Conservation (phyloP, 73 alveolate species). For the Tetrahymena malaccensis region DNA sequence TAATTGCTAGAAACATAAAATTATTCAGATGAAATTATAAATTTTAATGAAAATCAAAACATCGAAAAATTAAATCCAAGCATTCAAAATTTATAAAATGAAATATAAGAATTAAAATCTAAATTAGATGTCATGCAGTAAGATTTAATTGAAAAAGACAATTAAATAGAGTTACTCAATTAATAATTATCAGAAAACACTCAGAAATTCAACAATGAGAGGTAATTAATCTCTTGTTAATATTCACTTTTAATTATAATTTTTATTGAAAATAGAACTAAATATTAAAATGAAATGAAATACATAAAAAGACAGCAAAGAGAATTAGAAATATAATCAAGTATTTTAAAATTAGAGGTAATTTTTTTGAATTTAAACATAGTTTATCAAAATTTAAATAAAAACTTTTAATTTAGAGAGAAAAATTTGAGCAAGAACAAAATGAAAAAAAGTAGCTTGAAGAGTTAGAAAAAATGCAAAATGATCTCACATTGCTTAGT, state of each 20-base stretch:
- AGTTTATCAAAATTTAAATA: background rate
- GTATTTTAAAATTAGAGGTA: background rate
- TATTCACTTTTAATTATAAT: background rate
- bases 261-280: background rate
- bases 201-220: background rate
- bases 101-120: background rate
- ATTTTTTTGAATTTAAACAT: background rate
- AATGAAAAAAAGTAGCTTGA: background rate
- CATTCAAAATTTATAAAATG: background rate
- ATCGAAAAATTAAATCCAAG: background rate
- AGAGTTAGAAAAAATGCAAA: background rate
- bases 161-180: background rate
- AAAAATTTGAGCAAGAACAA: background rate
- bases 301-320: background rate
- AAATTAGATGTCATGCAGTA: background rate
- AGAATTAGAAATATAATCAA: background rate
- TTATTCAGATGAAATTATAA: background rate
- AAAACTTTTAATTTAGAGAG: background rate
- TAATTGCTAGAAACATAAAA: background rate
- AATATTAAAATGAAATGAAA: background rate
- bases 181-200: background rate
- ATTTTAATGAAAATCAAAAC: background rate
- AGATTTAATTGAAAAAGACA: background rate
- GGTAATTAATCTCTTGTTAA: background rate
- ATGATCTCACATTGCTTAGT: background rate